Percentiles rank a stretch among this genome's conserved stretches.
Conservation (phyloP, 2,329 filamentous ascomycete genomes). For the Colletotrichum sansevieriae region DNA sequence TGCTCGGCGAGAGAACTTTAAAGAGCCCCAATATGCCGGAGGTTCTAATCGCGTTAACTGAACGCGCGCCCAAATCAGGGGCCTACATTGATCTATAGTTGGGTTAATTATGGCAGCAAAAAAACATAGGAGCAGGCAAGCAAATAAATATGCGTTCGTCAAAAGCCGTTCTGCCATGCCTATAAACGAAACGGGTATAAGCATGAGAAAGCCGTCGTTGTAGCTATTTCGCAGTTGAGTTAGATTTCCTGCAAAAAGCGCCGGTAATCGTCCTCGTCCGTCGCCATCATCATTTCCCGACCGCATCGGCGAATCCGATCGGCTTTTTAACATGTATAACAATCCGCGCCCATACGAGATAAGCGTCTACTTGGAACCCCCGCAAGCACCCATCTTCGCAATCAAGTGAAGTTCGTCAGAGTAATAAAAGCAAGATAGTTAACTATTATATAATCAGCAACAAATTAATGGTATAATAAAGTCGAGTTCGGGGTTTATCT, state of each 20-base stretch:
- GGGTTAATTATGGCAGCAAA: neutral
- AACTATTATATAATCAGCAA: neutral
- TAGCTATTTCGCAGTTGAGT: neutral
- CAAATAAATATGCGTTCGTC: neutral
- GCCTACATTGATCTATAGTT: too few species aligned
- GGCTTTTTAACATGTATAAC: neutral
- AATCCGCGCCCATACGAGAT: slow-evolving; percentile 5
- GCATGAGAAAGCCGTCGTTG: neutral
- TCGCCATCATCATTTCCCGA: slow-evolving; percentile 23
- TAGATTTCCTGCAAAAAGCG: neutral
- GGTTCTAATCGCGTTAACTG: too few species aligned
- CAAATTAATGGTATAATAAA: neutral
- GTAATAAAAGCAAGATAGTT: slow-evolving; percentile 5
- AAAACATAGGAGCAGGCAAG: neutral
- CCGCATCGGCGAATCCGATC: slow-evolving; percentile 26
- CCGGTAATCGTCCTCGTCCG: slow-evolving; percentile 19
- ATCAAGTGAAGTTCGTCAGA: slow-evolving; percentile 7
- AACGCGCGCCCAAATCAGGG: too few species aligned
- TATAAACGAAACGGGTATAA: slow-evolving; percentile 22
- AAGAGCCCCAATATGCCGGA: too few species aligned
- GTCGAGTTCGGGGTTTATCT: neutral
- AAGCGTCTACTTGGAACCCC: slow-evolving; percentile 17
- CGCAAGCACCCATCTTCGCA: slow-evolving; percentile 11
- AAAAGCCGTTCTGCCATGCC: neutral
- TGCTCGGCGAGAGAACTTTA: too few species aligned